Base-by-base conservation (phyloP, 1,139 yeast species). In the Candida sanyaensis region DNA sequence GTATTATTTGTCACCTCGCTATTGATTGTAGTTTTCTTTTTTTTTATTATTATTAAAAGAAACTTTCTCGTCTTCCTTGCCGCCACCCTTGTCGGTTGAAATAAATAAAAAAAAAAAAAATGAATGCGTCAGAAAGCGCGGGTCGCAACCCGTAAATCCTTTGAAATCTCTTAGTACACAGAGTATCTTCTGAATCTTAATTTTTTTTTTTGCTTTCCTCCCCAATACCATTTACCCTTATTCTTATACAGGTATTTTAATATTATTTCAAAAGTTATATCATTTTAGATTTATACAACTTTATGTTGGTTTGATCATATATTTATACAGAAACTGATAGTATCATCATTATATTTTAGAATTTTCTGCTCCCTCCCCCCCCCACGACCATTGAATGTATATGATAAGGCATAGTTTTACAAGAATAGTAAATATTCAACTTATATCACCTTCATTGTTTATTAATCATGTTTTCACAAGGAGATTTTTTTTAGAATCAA, bases 321-420 rank as follows among this genome's bases (percentile, higher is more conserved):
- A 17, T 17, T 17, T 17, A 17, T 3, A 17, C 21, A 17, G 21
- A 17, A 17, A 17, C 21, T 17, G 21, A 17, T 17, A 17, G 21
- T 17, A 17, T 17, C 21, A 23, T 32, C 13, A 10, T 32, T 32
- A 6, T 10, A 10, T 34, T 23, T 34, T 11, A 21, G 23, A 11
- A 34, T 21, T 10, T n/a, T n/a, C n/a, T n/a, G n/a, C n/a, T n/a
- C n/a, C n/a, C n/a, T n/a, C n/a, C n/a, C n/a, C 21, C 21, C 3
- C 21, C 21, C 21, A 21, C 6, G 8, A 21, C 27, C 6, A 36
- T 26, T 36, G 29, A 13, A 24, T 38, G 10, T 38, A 11, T 36
- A 41, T 32, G 37, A 41, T 41, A 41, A 41, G 43, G 31, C 43
- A 32, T 24, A 32, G 31, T 28, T 32, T 41, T 10, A n/a, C 36